Percentiles rank a stretch among this genome's conserved stretches.
Conservation (phyloP, 768 basidiomycete species). For the Xanthoconium stramineum region DNA sequence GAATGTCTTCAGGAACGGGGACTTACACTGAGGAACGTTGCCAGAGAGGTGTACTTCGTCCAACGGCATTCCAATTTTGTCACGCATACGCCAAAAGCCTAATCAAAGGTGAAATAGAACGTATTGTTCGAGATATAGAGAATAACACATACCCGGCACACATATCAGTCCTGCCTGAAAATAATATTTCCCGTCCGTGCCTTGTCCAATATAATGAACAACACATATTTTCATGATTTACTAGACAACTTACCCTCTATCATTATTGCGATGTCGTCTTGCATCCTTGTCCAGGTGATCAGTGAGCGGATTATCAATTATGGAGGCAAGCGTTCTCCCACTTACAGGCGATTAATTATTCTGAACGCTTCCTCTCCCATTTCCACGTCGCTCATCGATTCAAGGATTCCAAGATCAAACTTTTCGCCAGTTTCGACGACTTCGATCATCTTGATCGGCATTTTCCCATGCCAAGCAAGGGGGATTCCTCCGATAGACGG, state of each 20-base stretch:
- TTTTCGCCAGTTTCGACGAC: constrained; percentile 50
- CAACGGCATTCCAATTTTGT: constrained; percentile 72
- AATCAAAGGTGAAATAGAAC: not conserved
- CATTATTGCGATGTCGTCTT: constrained; percentile 62
- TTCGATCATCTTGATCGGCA: constrained; percentile 52
- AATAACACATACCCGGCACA: constrained; percentile 49
- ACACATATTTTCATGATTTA: not conserved
- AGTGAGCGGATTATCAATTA: not conserved
- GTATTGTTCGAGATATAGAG: not conserved
- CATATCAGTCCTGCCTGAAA: constrained; percentile 74
- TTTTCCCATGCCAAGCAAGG: constrained; percentile 40
- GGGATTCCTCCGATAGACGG: constrained; percentile 25
- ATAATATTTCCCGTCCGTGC: constrained; percentile 67
- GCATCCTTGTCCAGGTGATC: constrained; percentile 35
- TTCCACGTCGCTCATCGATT: constrained; percentile 20
- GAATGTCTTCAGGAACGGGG: not conserved
- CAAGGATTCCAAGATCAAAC: constrained; percentile 46
- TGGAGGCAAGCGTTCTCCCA: constrained; percentile 1
- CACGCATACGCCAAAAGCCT: constrained; percentile 80
- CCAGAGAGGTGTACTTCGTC: constrained; percentile 68
- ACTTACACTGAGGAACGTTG: constrained; percentile 69
- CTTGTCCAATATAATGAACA: constrained; percentile 31
- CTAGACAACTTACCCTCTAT: constrained; percentile 43
- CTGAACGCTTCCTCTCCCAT: constrained; percentile 57
- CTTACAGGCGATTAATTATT: constrained; percentile 61